Percentiles rank a stretch among this genome's conserved stretches.
These are phyloP conservation scores for Endothia cerciana DNA, from an alignment of 2,329 filamentous ascomycete species.

Conservation along the genomic window DNA sequence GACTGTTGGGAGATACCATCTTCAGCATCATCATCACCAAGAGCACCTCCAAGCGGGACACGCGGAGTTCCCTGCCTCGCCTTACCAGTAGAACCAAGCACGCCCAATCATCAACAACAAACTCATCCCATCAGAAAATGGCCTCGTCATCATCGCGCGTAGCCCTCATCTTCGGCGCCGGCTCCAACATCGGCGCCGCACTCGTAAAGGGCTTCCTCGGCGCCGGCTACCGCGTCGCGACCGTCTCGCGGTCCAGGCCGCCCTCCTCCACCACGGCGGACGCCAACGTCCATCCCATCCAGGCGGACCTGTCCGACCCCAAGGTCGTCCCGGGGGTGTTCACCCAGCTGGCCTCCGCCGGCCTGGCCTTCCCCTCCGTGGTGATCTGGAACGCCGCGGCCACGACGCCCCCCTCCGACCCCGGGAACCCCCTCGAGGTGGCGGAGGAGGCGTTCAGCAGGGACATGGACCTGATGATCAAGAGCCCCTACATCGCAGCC, in stretches of 20 bases:
- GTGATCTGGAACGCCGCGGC: slow-evolving; percentile 29
- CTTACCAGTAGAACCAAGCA: no score
- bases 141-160: slow-evolving; percentile 14
- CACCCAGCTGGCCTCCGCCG: slow-evolving; percentile 4
- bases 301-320: slow-evolving; percentile 26
- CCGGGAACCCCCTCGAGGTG: slow-evolving; percentile 26
- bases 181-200: slow-evolving; percentile 27
- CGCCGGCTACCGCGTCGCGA: slow-evolving; percentile 27
- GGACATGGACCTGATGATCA: slow-evolving; percentile 25
- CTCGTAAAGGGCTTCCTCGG: slow-evolving; percentile 26
- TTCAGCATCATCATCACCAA: not conserved
- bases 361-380: slow-evolving; percentile 21
- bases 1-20: not conserved
- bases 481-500: slow-evolving; percentile 23
- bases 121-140: not conserved
- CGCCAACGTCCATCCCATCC: slow-evolving; percentile 19
- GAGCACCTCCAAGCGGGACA: no score
- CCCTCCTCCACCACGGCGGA: slow-evolving; percentile 9
- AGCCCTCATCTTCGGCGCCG: slow-evolving; percentile 29
- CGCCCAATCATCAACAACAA: not conserved
- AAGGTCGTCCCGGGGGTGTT: slow-evolving; percentile 15
- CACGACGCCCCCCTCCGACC: slow-evolving; percentile 18
- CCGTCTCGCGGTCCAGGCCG: slow-evolving; percentile 28
- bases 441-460: slow-evolving; percentile 12
- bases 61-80: no score